phyloP scores from a whole-genome alignment of 2,329 filamentous ascomycete species.

The Eutypella sp. region DNA sequence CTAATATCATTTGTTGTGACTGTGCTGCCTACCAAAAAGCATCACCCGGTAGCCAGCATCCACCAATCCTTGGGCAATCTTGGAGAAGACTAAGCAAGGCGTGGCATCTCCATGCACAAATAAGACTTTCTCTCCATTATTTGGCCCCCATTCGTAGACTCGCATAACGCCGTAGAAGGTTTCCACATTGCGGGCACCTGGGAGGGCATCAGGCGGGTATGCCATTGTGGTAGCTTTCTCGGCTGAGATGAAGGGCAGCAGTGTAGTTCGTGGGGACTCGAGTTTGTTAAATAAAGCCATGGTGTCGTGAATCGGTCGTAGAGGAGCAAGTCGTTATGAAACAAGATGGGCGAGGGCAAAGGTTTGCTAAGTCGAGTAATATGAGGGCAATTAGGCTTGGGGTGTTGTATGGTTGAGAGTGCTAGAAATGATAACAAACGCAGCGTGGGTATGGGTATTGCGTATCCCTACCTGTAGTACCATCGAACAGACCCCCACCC shows the following conservation, averaged over 20 bases:
- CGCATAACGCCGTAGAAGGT: conserved; percentile 25
- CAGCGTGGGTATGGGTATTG: not conserved
- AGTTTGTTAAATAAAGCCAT: conserved; percentile 14
- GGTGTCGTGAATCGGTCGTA: conserved; percentile 1
- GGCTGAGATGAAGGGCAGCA: conserved; percentile 22
- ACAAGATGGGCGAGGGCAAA: not conserved
- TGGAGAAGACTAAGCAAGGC: conserved; percentile 17
- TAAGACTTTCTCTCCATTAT: conserved; percentile 22
- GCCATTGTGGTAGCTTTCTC: conserved; percentile 17
- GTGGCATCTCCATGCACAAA: conserved; percentile 27
- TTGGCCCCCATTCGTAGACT: conserved; percentile 28
- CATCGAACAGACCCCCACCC: too few species aligned
- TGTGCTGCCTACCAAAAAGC: conserved; percentile 20
- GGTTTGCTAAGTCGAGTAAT: not conserved
- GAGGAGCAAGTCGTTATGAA: not conserved
- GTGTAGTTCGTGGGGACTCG: conserved; percentile 21
- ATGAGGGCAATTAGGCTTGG: not conserved
- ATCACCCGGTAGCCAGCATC: conserved; percentile 24
- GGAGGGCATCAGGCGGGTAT: conserved; percentile 24
- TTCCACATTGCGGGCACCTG: conserved; percentile 25
- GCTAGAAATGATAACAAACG: not conserved
- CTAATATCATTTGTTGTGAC: not conserved
- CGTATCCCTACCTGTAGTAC: not conserved
- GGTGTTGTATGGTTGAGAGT: not conserved
- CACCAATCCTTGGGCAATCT: conserved; percentile 21